A percentile compares a stretch with the other conserved stretches of the same genome.
Conservation (phyloP, 2,329 filamentous ascomycete genomes). For the Daldinia eschscholtzii region DNA sequence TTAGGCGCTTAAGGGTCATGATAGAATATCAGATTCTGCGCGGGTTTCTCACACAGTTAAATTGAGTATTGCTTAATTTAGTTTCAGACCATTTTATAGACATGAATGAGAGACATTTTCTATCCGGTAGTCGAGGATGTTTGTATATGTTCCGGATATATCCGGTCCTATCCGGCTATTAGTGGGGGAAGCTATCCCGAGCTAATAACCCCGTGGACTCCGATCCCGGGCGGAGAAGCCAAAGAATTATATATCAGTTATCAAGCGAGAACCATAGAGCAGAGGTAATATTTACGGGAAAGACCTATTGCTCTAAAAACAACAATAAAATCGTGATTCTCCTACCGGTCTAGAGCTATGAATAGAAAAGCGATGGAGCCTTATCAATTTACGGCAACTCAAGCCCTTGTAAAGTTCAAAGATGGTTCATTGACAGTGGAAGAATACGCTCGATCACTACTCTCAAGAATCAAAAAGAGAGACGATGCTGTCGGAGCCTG, state of each 20-base stretch:
- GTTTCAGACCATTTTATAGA: no score
- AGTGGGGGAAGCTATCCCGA: conserved; percentile 27
- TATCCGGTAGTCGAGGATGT: neutral
- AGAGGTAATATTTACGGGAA: neutral
- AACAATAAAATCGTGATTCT: neutral
- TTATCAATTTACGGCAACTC: conserved; percentile 59
- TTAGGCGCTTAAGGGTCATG: no score
- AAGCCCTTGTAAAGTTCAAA: conserved; percentile 56
- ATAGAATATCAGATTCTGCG: no score
- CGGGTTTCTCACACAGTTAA: no score
- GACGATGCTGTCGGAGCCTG: conserved; percentile 61
- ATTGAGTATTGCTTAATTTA: no score
- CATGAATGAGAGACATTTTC: no score
- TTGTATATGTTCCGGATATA: conserved; percentile 5
- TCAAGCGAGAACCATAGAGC: neutral
- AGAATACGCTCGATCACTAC: conserved; percentile 60
- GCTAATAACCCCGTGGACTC: conserved; percentile 17
- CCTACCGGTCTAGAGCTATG: neutral
- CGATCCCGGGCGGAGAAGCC: conserved; percentile 24
- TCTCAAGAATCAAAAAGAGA: conserved; percentile 57
- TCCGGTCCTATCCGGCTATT: conserved; percentile 25
- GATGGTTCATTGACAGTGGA: conserved; percentile 61
- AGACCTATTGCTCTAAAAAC: neutral
- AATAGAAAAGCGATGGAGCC: conserved; percentile 43
- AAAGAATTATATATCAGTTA: neutral